Percentiles rank a stretch among this genome's conserved stretches.
These are phyloP conservation scores for Paecilomyces niveus DNA, from an alignment of 2,329 filamentous ascomycete species.

Conservation along the genomic window DNA sequence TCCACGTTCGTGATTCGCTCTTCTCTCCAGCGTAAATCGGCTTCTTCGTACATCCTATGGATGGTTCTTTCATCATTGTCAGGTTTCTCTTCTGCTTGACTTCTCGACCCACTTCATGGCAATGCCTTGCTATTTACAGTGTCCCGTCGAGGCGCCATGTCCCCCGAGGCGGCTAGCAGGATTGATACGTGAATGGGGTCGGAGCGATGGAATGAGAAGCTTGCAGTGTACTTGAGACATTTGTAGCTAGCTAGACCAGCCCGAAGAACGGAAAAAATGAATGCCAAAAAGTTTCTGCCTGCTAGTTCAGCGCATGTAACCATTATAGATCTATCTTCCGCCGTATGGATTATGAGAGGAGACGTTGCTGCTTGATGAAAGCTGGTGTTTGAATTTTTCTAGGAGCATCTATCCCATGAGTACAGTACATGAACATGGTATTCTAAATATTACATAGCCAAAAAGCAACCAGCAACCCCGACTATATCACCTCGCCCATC, in stretches of 20 bases:
- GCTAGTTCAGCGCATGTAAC: not conserved
- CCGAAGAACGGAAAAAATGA: not conserved
- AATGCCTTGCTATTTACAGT: not conserved
- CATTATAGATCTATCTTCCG: not conserved
- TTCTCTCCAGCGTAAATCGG: not conserved
- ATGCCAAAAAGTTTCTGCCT: not conserved
- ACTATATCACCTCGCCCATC: slow-evolving; percentile 28
- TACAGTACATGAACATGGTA: not conserved
- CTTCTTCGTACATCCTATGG: not conserved
- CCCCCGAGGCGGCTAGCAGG: not conserved
- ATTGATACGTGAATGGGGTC: not conserved
- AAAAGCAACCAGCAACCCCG: not conserved
- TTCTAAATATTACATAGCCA: not conserved
- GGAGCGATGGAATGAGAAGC: not conserved
- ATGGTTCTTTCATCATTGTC: not conserved
- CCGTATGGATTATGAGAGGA: not conserved
- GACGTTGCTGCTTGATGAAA: not conserved
- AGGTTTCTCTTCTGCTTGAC: not conserved
- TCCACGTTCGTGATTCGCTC: not conserved
- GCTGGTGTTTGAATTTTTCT: not conserved
- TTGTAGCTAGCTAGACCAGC: not conserved
- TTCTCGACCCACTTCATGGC: not conserved
- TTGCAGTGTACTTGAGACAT: not conserved
- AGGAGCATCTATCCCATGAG: not conserved
- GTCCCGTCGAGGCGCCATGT: not conserved